Evolutionary conservation across 2,329 filamentous ascomycete species (phyloP).

Genomic region (Remersonia thermophila): DNA sequence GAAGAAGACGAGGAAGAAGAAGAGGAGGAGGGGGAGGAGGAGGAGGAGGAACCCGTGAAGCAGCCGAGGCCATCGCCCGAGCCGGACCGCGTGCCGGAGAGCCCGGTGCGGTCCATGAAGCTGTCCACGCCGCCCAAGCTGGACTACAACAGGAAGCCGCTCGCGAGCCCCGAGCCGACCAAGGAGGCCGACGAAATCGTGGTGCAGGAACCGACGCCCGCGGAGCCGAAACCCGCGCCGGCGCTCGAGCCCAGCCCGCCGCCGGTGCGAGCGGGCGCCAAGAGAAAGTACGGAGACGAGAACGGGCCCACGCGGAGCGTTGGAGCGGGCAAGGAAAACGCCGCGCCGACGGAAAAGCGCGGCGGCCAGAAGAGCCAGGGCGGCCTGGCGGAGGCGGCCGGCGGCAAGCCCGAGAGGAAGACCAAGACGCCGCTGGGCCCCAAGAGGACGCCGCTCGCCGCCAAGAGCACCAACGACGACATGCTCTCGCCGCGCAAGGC

Average conservation of each 20-base stretch:
- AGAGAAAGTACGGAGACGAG: constrained; percentile 37
- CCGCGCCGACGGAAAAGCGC: constrained; percentile 3
- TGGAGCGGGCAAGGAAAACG: too few relatives aligned
- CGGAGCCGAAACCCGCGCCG: too few relatives aligned
- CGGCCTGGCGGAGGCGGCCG: constrained; percentile 35
- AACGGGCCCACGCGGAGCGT: too few relatives aligned
- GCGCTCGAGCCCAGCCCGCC: background rate
- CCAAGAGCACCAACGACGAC: constrained; percentile 49
- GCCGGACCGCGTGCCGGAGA: constrained; percentile 20
- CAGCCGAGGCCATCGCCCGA: constrained; percentile 28
- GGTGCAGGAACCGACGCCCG: background rate
- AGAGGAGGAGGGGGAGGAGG: constrained; percentile 36
- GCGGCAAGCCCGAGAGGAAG: constrained; percentile 29
- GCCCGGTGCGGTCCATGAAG: constrained; percentile 1
- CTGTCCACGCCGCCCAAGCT: constrained; percentile 12
- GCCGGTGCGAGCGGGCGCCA: constrained; percentile 35
- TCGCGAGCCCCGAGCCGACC: constrained; percentile 7
- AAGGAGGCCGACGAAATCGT: constrained; percentile 2
- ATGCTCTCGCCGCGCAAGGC: constrained; percentile 46
- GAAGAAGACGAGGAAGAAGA: too few relatives aligned
- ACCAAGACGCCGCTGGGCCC: constrained; percentile 9
- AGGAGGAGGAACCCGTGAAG: constrained; percentile 28
- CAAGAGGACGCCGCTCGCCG: constrained; percentile 35
- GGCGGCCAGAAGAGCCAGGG: constrained; percentile 27
- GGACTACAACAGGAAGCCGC: constrained; percentile 13